Percentiles rank a stretch among this genome's conserved stretches.
Conservation (phyloP, 139 green algal genomes). For the Tetraselmis striata region DNA sequence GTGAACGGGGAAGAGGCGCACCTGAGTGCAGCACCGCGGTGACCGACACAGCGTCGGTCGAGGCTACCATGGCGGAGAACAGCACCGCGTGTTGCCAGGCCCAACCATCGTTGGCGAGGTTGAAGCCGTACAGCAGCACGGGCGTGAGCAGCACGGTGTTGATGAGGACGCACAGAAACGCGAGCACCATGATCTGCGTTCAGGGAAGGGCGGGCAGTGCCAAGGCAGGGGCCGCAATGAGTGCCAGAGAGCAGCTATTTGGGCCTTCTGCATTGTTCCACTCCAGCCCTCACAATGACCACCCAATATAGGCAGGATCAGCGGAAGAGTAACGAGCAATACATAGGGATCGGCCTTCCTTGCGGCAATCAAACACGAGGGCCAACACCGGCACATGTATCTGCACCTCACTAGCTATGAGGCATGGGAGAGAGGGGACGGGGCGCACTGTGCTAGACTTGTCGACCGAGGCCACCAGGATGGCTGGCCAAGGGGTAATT, state of each 20-base stretch:
- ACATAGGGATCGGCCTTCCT: constrained; percentile 29
- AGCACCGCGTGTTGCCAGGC: constrained; percentile 44
- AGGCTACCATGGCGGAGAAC: constrained; percentile 51
- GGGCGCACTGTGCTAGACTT: too few relatives aligned
- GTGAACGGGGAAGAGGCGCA: not conserved
- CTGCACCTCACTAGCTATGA: too few relatives aligned
- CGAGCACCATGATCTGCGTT: constrained; percentile 38
- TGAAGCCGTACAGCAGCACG: constrained; percentile 43
- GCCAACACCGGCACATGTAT: constrained; percentile 20
- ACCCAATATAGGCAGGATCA: not conserved
- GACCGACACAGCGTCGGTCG: constrained; percentile 51
- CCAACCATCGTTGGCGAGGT: constrained; percentile 35
- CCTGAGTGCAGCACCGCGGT: constrained; percentile 42
- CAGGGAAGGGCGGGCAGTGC: not conserved
- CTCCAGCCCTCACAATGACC: constrained; percentile 3
- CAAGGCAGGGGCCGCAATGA: too few relatives aligned
- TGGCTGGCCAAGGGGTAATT: too few relatives aligned
- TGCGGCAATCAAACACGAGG: constrained; percentile 6
- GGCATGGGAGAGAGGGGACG: too few relatives aligned
- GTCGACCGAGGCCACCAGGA: too few relatives aligned
- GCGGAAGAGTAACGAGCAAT: not conserved
- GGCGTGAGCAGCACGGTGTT: constrained; percentile 37
- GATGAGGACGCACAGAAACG: constrained; percentile 41
- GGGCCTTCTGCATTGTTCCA: not conserved
- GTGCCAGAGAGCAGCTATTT: not conserved